Evolutionary conservation across 2,329 filamentous ascomycete genomes (phyloP).

Genomic region (Monosporascus sp.): DNA sequence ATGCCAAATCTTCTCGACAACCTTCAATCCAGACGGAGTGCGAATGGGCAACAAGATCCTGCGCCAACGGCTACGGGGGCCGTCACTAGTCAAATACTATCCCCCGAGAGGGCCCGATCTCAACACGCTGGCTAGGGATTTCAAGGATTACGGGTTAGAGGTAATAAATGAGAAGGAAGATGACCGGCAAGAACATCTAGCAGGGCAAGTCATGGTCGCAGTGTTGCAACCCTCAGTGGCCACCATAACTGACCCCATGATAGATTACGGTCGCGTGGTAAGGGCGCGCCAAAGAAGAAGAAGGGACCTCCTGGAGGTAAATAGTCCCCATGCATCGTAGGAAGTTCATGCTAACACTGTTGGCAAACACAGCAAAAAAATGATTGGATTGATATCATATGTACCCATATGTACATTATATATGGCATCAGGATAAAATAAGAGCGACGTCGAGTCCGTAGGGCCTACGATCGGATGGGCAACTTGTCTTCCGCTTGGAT

Average conservation of each 20-base stretch:
- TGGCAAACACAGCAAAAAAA: neutral
- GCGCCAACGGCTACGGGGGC: constrained; percentile 82
- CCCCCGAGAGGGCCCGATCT: constrained; percentile 60
- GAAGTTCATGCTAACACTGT: neutral
- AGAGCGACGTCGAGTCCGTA: neutral
- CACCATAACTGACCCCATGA: constrained; percentile 24
- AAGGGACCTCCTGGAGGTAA: constrained; percentile 38
- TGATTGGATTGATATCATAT: neutral
- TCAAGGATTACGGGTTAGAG: constrained; percentile 63
- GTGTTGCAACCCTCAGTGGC: constrained; percentile 10
- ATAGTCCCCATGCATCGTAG: neutral
- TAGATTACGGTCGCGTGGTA: constrained; percentile 74
- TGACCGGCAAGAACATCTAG: constrained; percentile 71
- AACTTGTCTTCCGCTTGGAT: neutral
- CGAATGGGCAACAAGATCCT: constrained; percentile 90
- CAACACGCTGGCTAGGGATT: constrained; percentile 68
- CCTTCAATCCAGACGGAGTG: constrained; percentile 78
- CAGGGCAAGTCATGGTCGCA: constrained; percentile 44
- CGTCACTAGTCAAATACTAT: constrained; percentile 81
- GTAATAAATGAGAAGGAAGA: constrained; percentile 73
- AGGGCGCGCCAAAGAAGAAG: constrained; percentile 88
- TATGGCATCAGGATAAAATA: constrained; percentile 1
- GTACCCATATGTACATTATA: neutral
- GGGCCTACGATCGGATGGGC: neutral
- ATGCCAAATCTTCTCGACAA: constrained; percentile 87